These are phyloP conservation scores for Zostera marina DNA, from an alignment of 116 monocot genomes.

Conservation along the genomic window DNA sequence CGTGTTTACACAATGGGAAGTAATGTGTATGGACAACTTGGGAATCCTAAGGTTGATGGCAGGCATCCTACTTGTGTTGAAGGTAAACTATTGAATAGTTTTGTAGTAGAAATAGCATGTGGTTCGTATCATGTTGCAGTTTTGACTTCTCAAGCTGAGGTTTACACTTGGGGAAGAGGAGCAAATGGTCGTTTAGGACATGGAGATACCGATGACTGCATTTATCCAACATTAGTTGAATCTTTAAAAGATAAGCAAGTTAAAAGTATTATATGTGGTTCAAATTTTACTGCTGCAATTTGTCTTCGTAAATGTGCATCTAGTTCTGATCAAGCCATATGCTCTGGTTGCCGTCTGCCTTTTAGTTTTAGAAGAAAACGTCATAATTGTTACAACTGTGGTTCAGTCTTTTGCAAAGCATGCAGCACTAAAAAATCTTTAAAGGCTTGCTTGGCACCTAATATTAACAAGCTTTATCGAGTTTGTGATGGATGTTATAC, in stretches of 20 bases:
- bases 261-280: slow-evolving; percentile 77
- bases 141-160: slow-evolving; percentile 77
- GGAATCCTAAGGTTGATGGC: slow-evolving; percentile 58
- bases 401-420: slow-evolving; percentile 72
- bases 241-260: slow-evolving; percentile 86
- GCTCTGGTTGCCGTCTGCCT: slow-evolving; percentile 67
- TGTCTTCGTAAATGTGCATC: slow-evolving; percentile 90
- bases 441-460: slow-evolving; percentile 82
- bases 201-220: slow-evolving; percentile 69
- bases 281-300: slow-evolving; percentile 86
- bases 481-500: slow-evolving; percentile 77
- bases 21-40: slow-evolving; percentile 80
- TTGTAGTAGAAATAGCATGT: slow-evolving; percentile 81
- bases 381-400: slow-evolving; percentile 96
- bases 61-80: slow-evolving; percentile 50
- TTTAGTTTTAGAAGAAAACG: slow-evolving; percentile 89
- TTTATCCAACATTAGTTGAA: slow-evolving; percentile 71
- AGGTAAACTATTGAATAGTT: slow-evolving; percentile 52
- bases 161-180: slow-evolving; percentile 96
- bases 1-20: slow-evolving; percentile 87
- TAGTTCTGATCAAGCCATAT: slow-evolving; percentile 68
- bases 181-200: slow-evolving; percentile 84
- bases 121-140: slow-evolving; percentile 84
- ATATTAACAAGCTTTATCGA: slow-evolving; percentile 58
- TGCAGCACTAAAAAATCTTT: slow-evolving; percentile 75